A percentile compares a stretch with the other conserved stretches of the same genome.
Conservation (phyloP, 2,329 filamentous ascomycete species). For the Talaromyces piceae region DNA sequence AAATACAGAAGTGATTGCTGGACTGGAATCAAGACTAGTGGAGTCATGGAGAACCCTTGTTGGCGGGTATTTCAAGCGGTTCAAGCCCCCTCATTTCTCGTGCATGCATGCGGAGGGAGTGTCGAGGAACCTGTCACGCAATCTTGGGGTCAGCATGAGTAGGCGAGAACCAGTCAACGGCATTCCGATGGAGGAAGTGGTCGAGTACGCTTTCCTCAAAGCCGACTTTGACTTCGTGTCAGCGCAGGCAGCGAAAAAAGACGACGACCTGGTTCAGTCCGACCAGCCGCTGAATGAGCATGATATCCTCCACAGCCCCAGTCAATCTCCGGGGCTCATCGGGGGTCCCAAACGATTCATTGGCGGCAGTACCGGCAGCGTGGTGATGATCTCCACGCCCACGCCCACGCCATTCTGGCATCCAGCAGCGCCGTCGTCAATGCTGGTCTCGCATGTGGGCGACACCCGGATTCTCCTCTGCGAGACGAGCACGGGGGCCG, state of each 20-base stretch:
- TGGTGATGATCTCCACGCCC: slow-evolving; percentile 85
- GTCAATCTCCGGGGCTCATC: slow-evolving; percentile 46
- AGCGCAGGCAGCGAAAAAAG: slow-evolving; percentile 76
- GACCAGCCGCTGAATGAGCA: slow-evolving; percentile 77
- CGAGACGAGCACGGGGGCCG: slow-evolving; percentile 71
- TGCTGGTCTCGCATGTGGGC: slow-evolving; percentile 84
- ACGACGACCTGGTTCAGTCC: slow-evolving; percentile 60
- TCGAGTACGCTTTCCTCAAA: slow-evolving; percentile 88
- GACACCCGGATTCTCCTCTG: slow-evolving; percentile 89
- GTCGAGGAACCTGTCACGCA: slow-evolving; percentile 28
- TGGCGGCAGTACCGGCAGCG: slow-evolving; percentile 84
- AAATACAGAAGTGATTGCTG: slow-evolving; percentile 54
- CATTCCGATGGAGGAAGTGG: slow-evolving; percentile 46
- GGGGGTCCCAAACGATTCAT: slow-evolving; percentile 75
- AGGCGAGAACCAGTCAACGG: slow-evolving; percentile 25
- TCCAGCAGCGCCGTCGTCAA: slow-evolving; percentile 71
- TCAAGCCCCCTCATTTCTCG: slow-evolving; percentile 72
- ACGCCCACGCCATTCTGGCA: slow-evolving; percentile 94
- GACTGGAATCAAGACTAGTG: slow-evolving; percentile 65
- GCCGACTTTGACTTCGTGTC: slow-evolving; percentile 92
- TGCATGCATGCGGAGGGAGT: slow-evolving; percentile 24
- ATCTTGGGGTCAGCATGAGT: slow-evolving; percentile 10
- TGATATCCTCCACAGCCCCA: slow-evolving; percentile 67
- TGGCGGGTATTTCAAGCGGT: slow-evolving; percentile 89
- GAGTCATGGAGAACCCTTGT: slow-evolving; percentile 74